A percentile compares a stretch with the other conserved stretches of the same genome.
These are phyloP conservation scores for Porphyra umbilicalis DNA, from an alignment of 31 red algal genomes.

Conservation along the genomic window DNA sequence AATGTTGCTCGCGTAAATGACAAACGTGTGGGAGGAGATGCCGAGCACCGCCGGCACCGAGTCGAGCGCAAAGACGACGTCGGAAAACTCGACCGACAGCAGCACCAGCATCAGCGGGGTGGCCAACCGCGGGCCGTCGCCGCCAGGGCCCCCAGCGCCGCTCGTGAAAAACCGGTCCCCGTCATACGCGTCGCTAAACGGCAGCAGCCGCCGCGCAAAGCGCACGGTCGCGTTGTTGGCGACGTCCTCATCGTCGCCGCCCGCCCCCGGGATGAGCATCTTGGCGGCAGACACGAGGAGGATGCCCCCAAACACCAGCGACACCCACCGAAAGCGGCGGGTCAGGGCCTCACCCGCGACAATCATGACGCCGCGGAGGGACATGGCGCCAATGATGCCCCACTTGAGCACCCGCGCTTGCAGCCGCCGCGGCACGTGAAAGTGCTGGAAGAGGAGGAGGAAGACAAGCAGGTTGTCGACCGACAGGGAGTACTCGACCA, in stretches of 20 bases:
- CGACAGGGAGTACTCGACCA: slow-evolving; percentile 55
- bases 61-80: slow-evolving; percentile 78
- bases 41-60: slow-evolving; percentile 61
- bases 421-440: slow-evolving; percentile 18
- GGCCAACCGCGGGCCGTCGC: slow-evolving; percentile 1
- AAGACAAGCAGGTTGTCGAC: slow-evolving; percentile 85
- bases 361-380: slow-evolving; percentile 36
- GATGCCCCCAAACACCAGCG: slow-evolving; percentile 37
- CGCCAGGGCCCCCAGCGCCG: neutral
- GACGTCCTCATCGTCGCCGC: slow-evolving; percentile 14
- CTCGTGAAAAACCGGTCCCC: slow-evolving; percentile 28
- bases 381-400: slow-evolving; percentile 59
- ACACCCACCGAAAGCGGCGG: slow-evolving; percentile 28
- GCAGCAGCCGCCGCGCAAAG: slow-evolving; percentile 10
- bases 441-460: slow-evolving; percentile 59
- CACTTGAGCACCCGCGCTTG: slow-evolving; percentile 43
- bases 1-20: slow-evolving; percentile 63
- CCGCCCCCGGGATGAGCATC: slow-evolving; percentile 10
- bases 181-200: slow-evolving; percentile 15
- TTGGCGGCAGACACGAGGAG: slow-evolving; percentile 29
- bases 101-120: slow-evolving; percentile 59
- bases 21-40: slow-evolving; percentile 32
- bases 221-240: slow-evolving; percentile 33
- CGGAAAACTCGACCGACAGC: slow-evolving; percentile 43
- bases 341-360: slow-evolving; percentile 45